Percentiles rank a stretch among this genome's conserved stretches.
These are phyloP conservation scores for Striga hermonthica DNA, from an alignment of 305 asterid species.

Conservation along the genomic window DNA sequence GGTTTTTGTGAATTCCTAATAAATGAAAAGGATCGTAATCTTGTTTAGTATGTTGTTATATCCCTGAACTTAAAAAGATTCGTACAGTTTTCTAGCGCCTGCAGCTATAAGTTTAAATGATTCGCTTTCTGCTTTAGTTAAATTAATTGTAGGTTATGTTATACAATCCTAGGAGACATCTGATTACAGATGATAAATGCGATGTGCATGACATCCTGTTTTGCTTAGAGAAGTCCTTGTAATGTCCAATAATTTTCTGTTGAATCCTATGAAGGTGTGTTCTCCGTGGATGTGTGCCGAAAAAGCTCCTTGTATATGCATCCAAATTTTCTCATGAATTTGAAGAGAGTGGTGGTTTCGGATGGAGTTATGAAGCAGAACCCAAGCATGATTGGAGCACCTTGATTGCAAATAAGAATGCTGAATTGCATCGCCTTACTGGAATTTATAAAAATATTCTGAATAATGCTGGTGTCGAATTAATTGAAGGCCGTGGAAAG, in stretches of 20 bases:
- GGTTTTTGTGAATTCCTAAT: neutral
- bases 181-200: neutral
- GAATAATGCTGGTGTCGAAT: slow-evolving; percentile 65
- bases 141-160: too few species aligned
- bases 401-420: slow-evolving; percentile 88
- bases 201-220: slow-evolving; percentile 16
- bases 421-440: slow-evolving; percentile 79
- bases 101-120: neutral
- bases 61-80: neutral
- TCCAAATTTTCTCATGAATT: slow-evolving; percentile 91
- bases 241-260: slow-evolving; percentile 26
- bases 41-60: neutral
- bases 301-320: slow-evolving; percentile 85
- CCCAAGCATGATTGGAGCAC: slow-evolving; percentile 96
- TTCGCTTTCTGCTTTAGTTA: too few species aligned
- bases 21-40: neutral
- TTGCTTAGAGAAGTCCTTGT: slow-evolving; percentile 25
- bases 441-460: slow-evolving; percentile 85
- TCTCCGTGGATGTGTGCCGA: slow-evolving; percentile 97
- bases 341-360: slow-evolving; percentile 88
- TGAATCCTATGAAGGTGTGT: slow-evolving; percentile 68
- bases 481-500: slow-evolving; percentile 98
- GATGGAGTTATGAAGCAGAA: slow-evolving; percentile 76
- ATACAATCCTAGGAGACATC: slow-evolving; percentile 6
- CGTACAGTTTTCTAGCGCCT: slow-evolving; percentile 3